Evolutionary conservation across 2,329 filamentous ascomycete genomes (phyloP).

Genomic region (Hypoxylon sp.): DNA sequence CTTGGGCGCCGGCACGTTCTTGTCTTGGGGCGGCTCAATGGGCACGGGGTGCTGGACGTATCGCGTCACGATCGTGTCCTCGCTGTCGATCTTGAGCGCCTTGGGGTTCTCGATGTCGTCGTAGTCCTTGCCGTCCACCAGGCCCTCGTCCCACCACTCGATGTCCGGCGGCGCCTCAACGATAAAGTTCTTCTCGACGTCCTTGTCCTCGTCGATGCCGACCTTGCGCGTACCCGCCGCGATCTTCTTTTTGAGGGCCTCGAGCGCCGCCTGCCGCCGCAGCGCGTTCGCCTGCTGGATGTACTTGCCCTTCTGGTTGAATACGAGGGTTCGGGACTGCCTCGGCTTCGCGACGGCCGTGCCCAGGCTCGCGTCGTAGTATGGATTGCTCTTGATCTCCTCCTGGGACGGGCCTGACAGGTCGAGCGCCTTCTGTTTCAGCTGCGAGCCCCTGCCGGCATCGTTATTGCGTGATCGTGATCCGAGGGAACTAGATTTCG

Average conservation of each 20-base stretch:
- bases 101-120: conserved; percentile 69
- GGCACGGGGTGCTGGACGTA: conserved; percentile 94
- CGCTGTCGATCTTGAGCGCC: conserved; percentile 75
- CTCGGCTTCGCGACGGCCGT: conserved; percentile 68
- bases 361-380: conserved; percentile 76
- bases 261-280: conserved; percentile 84
- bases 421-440: conserved; percentile 48
- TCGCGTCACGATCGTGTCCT: conserved; percentile 87
- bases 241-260: conserved; percentile 94
- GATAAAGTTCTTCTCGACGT: conserved; percentile 88
- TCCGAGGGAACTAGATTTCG: conserved; percentile 45
- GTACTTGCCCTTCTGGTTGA: conserved; percentile 97
- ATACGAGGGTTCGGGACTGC: conserved; percentile 78
- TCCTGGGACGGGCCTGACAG: conserved; percentile 42
- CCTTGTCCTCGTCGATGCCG: conserved; percentile 90
- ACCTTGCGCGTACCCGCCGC: conserved; percentile 86
- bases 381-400: conserved; percentile 69
- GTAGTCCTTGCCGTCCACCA: conserved; percentile 80
- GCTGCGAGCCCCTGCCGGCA: conserved; percentile 17
- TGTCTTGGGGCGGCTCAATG: conserved; percentile 90
- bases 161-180: conserved; percentile 84
- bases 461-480: conserved; percentile 35
- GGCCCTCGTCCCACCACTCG: conserved; percentile 97
- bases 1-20: conserved; percentile 78
- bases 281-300: conserved; percentile 92